Percentiles rank a stretch among this genome's conserved stretches.
Evolutionary conservation across 192 early-diverging fungal genomes (phyloP).

Genomic region (Entomortierella chlamydospora): DNA sequence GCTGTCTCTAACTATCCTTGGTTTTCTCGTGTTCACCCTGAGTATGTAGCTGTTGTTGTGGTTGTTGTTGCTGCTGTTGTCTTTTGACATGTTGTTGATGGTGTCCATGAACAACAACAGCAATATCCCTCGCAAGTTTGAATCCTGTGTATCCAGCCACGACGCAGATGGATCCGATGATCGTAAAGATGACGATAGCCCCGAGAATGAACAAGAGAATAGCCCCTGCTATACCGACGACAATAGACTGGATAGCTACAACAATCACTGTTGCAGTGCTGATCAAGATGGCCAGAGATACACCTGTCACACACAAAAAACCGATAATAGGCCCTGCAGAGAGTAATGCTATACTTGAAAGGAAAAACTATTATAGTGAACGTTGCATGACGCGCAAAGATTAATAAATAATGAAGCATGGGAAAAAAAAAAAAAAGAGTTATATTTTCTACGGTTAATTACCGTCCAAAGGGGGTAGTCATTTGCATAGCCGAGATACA

Average conservation of each 20-base stretch:
- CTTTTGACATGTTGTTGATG: background rate
- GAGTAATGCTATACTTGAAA: slow-evolving; percentile 17
- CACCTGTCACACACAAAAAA: slow-evolving; percentile 37
- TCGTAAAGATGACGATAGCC: slow-evolving; percentile 25
- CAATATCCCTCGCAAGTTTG: slow-evolving; percentile 8
- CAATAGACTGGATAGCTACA: slow-evolving; percentile 33
- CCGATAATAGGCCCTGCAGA: slow-evolving; percentile 28
- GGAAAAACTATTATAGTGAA: slow-evolving; percentile 28
- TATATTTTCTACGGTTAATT: background rate
- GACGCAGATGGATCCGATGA: slow-evolving; percentile 28
- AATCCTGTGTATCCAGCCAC: slow-evolving; percentile 25
- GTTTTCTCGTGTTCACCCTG: background rate
- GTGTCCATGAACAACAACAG: slow-evolving; percentile 3
- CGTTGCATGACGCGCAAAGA: background rate
- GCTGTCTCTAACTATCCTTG: background rate
- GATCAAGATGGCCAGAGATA: slow-evolving; percentile 23
- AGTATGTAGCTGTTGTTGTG: too few species aligned
- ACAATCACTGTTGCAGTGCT: slow-evolving; percentile 20
- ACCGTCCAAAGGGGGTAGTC: slow-evolving; percentile 36
- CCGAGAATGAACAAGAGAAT: slow-evolving; percentile 34
- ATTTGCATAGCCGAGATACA: slow-evolving; percentile 5
- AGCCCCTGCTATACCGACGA: slow-evolving; percentile 28
- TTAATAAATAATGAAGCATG: background rate
- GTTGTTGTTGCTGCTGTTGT: background rate
- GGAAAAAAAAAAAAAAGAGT: background rate